Evolutionary conservation across 805 yeast genomes (phyloP).

Genomic region (Zygoascus bituminiphila): DNA sequence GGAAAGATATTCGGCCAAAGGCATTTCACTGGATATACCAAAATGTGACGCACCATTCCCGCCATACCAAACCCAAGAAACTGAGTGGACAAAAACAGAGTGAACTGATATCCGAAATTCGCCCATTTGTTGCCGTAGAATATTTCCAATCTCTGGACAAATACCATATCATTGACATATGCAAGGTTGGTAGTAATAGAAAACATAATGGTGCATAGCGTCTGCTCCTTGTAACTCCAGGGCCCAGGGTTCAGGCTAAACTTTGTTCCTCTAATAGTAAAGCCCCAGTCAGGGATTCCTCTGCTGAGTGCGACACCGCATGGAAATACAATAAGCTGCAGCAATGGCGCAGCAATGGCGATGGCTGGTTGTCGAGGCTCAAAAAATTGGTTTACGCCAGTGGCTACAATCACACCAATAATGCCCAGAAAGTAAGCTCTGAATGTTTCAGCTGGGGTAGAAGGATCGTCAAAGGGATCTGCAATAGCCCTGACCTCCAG

Average conservation of each 20-base stretch:
- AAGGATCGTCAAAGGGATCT: slow-evolving; percentile 43
- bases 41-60: slow-evolving; percentile 46
- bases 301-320: slow-evolving; percentile 46
- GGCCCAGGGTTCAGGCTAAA: slow-evolving; percentile 49
- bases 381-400: slow-evolving; percentile 50
- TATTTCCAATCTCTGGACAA: slow-evolving; percentile 16
- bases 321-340: slow-evolving; percentile 43
- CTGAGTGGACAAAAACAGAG: slow-evolving; percentile 38
- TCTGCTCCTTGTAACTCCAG: slow-evolving; percentile 56
- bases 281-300: slow-evolving; percentile 40
- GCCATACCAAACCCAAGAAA: slow-evolving; percentile 41
- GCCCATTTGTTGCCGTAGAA: slow-evolving; percentile 19
- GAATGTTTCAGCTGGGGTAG: slow-evolving; percentile 39
- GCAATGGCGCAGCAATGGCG: slow-evolving; percentile 34
- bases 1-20: slow-evolving; percentile 49
- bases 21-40: slow-evolving; percentile 32
- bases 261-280: slow-evolving; percentile 34
- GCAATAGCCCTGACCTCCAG: slow-evolving; percentile 52
- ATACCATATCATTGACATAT: slow-evolving; percentile 14
- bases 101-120: slow-evolving; percentile 32
- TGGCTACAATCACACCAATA: slow-evolving; percentile 42
- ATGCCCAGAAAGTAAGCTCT: slow-evolving; percentile 35
- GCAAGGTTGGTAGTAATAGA: slow-evolving; percentile 1
- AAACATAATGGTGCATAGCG: slow-evolving; percentile 41
- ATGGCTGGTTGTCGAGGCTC: slow-evolving; percentile 47